Base-by-base conservation (phyloP, 2,329 filamentous ascomycete genomes). In the Colletotrichum phormii region DNA sequence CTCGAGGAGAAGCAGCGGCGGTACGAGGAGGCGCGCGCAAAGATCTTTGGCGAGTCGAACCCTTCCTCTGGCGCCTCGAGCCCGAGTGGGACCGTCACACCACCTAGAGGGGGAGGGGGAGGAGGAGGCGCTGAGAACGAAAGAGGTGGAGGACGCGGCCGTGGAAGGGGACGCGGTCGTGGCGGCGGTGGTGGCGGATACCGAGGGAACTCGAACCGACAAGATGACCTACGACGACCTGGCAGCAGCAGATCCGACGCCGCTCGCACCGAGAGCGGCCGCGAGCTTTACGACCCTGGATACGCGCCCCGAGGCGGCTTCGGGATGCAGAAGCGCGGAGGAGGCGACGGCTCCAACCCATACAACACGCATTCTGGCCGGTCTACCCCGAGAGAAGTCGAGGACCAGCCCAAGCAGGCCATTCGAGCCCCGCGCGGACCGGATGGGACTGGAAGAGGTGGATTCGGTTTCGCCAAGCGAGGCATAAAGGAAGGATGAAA, bases 1-100 rank as follows among this genome's bases (percentile, higher is more conserved):
- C 89, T 91, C 11, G 95, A 97, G 79, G 95, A 97, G 84, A 98
- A 97, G 85, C 94, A 97, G 84, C 91, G 91, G 69, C 93, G 93
- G 73, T 98, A 98, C 80, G 94, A 97, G 74, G 95, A 98, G 84
- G 94, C 92, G 6, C 89, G 96, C 35, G 94, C 96, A 77, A 93
- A 95, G 80, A 92, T 98, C 67, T 96, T 98, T 81, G 95, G 95
- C 24, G 90, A 89, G 42, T 84, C 85, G 11, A 85, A 82, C 42
- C 82, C 85, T 11, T 85, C 85, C 8, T 89, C 91, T 0, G 89
- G 91, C 1, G 86, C 87, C 8, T 91, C 91, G 4, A 90, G 90
- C 4, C 90, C 91, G 0, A 42, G 37, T 42, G 90, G 90, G 11
- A 89, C 85, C 58, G 85, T 89, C 3, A 91, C 91, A 15, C 91